Conservation (phyloP, 192 early-diverging fungal species). For the Ambispora gerdemannii region DNA sequence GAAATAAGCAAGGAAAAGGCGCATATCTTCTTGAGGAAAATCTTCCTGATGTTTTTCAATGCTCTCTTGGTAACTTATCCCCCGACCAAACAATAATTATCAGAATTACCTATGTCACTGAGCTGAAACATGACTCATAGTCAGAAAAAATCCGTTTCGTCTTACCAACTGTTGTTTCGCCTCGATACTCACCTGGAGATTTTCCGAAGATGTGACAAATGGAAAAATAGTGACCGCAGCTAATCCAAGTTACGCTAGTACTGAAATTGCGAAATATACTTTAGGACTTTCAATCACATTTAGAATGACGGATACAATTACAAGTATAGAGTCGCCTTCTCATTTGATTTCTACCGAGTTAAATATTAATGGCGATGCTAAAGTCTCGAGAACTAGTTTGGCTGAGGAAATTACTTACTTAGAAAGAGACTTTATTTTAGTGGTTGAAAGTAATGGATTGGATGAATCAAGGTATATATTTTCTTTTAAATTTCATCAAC, state of each 20-base stretch:
- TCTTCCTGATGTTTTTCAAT: slow-evolving; percentile 44
- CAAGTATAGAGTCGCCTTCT: slow-evolving; percentile 45
- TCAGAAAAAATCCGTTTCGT: slow-evolving; percentile 45
- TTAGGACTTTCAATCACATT: slow-evolving; percentile 32
- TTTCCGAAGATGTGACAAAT: too few species aligned
- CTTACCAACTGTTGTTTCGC: slow-evolving; percentile 41
- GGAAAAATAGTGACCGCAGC: too few species aligned
- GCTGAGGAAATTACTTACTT: slow-evolving; percentile 29
- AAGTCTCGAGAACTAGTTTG: slow-evolving; percentile 25
- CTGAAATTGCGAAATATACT: background rate
- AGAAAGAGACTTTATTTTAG: slow-evolving; percentile 43
- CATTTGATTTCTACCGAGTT: slow-evolving; percentile 39
- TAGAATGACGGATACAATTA: slow-evolving; percentile 34
- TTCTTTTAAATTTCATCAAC: background rate
- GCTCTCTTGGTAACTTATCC: slow-evolving; percentile 49
- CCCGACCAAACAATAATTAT: slow-evolving; percentile 35
- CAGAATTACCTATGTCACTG: slow-evolving; percentile 47
- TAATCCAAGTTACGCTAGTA: too few species aligned
- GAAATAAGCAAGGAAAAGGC: slow-evolving; percentile 10
- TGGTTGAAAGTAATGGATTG: slow-evolving; percentile 36
- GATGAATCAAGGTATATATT: slow-evolving; percentile 34
- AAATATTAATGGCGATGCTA: slow-evolving; percentile 22
- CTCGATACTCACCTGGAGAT: too few species aligned
- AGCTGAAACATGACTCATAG: slow-evolving; percentile 47
- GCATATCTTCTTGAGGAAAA: slow-evolving; percentile 20